Percentiles rank a stretch among this genome's conserved stretches.
Conservation (phyloP, 768 basidiomycete genomes). For the Ramaria sp. region DNA sequence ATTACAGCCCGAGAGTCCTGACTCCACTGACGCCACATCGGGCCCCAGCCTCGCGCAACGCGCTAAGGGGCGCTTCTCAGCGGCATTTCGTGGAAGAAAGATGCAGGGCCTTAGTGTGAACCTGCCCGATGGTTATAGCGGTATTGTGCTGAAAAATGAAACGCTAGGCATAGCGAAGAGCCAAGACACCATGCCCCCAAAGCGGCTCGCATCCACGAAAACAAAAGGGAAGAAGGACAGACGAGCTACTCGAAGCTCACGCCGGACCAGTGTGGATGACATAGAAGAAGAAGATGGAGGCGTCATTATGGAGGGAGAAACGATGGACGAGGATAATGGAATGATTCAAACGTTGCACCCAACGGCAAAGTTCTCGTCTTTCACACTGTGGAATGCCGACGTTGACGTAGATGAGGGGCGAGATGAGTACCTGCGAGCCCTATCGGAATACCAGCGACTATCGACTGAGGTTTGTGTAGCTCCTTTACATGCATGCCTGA, state of each 20-base stretch:
- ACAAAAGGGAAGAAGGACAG: slow-evolving; percentile 12
- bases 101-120: slow-evolving; percentile 55
- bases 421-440: slow-evolving; percentile 61
- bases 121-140: slow-evolving; percentile 57
- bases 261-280: slow-evolving; percentile 16
- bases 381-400: slow-evolving; percentile 73
- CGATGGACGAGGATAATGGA: slow-evolving; percentile 19
- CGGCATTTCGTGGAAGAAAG: slow-evolving; percentile 67
- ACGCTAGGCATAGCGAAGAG: slow-evolving; percentile 8
- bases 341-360: slow-evolving; percentile 24
- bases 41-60: not conserved
- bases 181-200: slow-evolving; percentile 11
- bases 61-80: slow-evolving; percentile 32
- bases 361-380: slow-evolving; percentile 46
- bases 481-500: not conserved
- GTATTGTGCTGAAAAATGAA: slow-evolving; percentile 43
- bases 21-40: not conserved
- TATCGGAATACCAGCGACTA: slow-evolving; percentile 63
- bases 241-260: slow-evolving; percentile 19
- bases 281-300: slow-evolving; percentile 21
- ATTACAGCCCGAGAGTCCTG: slow-evolving; percentile 8
- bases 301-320: slow-evolving; percentile 11
- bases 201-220: slow-evolving; percentile 6
- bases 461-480: slow-evolving; percentile 42
- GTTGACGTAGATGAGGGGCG: slow-evolving; percentile 53